Conservation (phyloP, 768 basidiomycete genomes). For the Psilocybe subaeruginosa region DNA sequence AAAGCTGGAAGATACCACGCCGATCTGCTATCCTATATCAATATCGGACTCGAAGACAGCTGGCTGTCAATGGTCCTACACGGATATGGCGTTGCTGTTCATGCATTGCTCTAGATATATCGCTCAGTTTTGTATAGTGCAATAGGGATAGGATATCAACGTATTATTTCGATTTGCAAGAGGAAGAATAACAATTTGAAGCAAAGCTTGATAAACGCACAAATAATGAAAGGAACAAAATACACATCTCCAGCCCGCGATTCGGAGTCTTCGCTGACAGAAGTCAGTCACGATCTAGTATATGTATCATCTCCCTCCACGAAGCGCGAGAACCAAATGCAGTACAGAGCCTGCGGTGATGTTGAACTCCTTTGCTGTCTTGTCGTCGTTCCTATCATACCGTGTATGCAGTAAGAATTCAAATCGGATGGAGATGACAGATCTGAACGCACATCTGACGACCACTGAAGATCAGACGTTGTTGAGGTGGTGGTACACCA, state of each 20-base stretch:
- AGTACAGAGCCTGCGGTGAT: slow-evolving; percentile 85
- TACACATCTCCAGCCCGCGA: slow-evolving; percentile 10
- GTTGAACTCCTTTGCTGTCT: slow-evolving; percentile 83
- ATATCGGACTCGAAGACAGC: too few relatives aligned
- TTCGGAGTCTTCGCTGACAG: not conserved
- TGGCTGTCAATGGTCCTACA: too few relatives aligned
- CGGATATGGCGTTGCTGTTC: not conserved
- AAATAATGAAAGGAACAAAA: slow-evolving; percentile 11
- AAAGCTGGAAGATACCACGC: not conserved
- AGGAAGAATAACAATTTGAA: not conserved
- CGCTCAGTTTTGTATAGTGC: not conserved
- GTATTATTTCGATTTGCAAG: not conserved
- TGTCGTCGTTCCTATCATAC: slow-evolving; percentile 80
- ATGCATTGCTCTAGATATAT: not conserved
- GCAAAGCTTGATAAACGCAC: not conserved
- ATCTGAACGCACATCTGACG: slow-evolving; percentile 79
- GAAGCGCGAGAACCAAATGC: slow-evolving; percentile 93
- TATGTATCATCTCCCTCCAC: slow-evolving; percentile 71
- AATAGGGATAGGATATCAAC: not conserved
- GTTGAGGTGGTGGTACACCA: slow-evolving; percentile 95
- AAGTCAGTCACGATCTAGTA: not conserved
- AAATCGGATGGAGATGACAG: not conserved
- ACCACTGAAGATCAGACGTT: slow-evolving; percentile 90
- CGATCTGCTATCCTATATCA: too few relatives aligned
- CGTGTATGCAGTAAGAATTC: not conserved